Evolutionary conservation across 257 asterid species (phyloP).

Genomic region (Lavandula angustifolia): DNA sequence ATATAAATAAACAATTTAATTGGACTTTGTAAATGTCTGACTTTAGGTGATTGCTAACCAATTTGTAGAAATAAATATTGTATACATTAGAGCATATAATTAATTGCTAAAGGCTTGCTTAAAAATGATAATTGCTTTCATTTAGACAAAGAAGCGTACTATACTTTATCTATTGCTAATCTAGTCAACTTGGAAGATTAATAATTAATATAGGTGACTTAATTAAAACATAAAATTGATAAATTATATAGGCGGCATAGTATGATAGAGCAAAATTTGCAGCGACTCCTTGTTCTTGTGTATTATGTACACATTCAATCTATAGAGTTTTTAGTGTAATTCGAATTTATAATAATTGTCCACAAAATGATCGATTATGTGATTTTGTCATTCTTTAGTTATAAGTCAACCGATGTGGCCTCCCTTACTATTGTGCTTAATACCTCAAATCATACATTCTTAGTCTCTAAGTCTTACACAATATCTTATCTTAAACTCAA

Average conservation of each 20-base stretch:
- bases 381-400: constrained; percentile 29
- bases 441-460: constrained; percentile 30
- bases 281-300: too few species aligned
- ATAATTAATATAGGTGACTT: too few species aligned
- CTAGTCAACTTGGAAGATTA: neutral
- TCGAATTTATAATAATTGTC: neutral
- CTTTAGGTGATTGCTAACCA: neutral
- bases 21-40: constrained; percentile 11
- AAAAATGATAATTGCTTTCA: neutral
- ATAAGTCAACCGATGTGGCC: constrained; percentile 24
- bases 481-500: constrained; percentile 11
- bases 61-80: neutral
- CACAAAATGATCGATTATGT: neutral
- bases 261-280: too few species aligned
- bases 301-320: too few species aligned
- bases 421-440: constrained; percentile 24
- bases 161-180: neutral
- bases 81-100: neutral
- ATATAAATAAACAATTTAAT: neutral
- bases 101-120: neutral
- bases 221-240: too few species aligned
- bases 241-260: too few species aligned
- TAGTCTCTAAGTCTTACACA: constrained; percentile 29
- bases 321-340: too few species aligned
- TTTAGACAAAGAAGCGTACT: constrained; percentile 1